phyloP scores from a whole-genome alignment of 2,329 filamentous ascomycete species.

The Tolypocladium paradoxum region DNA sequence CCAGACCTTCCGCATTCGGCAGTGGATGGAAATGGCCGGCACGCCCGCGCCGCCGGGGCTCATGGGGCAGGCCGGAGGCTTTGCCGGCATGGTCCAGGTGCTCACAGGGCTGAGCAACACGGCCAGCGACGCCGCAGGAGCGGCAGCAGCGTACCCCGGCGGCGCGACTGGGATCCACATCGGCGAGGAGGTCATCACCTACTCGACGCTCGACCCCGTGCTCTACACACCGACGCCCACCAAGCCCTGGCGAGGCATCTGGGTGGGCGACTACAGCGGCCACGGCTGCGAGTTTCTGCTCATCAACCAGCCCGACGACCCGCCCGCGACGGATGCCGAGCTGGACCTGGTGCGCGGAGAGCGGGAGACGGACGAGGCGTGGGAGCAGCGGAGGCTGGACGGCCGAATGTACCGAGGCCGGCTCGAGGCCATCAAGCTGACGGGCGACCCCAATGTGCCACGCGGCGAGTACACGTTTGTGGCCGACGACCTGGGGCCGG shows the following conservation, averaged over 20 bases:
- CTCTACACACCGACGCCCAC: conserved; percentile 71
- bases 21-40: conserved; percentile 60
- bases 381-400: conserved; percentile 31
- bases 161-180: conserved; percentile 32
- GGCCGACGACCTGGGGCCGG: conserved; percentile 62
- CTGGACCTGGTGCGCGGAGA: conserved; percentile 26
- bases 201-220: conserved; percentile 57
- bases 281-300: conserved; percentile 86
- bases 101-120: conserved; percentile 1
- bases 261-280: conserved; percentile 79
- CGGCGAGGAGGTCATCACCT: conserved; percentile 49
- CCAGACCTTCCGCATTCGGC: conserved; percentile 60
- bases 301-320: conserved; percentile 58
- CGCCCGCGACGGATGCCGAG: conserved; percentile 26
- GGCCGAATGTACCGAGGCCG: conserved; percentile 50
- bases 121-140: not conserved
- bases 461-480: conserved; percentile 77
- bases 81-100: conserved; percentile 10
- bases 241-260: conserved; percentile 83
- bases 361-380: conserved; percentile 35
- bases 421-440: conserved; percentile 80
- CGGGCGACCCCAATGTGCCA: conserved; percentile 82
- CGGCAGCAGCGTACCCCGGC: conserved; percentile 1
- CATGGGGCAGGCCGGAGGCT: conserved; percentile 16
- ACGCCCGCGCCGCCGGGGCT: conserved; percentile 15